Evolutionary conservation across 352 stramenopile genomes (phyloP).

Genomic region (Phytophthora hibernalis): DNA sequence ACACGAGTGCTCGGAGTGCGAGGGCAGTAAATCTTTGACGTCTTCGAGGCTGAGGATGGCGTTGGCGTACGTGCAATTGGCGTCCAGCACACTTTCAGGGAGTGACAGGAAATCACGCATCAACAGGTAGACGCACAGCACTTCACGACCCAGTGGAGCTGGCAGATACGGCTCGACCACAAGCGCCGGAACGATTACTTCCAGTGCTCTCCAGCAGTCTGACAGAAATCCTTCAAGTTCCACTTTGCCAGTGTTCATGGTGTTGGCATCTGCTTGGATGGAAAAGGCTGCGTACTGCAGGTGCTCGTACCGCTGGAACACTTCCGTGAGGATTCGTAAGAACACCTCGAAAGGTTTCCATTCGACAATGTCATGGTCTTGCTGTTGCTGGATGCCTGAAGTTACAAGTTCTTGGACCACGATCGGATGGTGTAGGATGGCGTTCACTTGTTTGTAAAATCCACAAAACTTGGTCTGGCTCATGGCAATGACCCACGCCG

Average conservation of each 20-base stretch:
- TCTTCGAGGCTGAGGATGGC: conserved; percentile 68
- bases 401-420: conserved; percentile 36
- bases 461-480: conserved; percentile 62
- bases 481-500: conserved; percentile 67
- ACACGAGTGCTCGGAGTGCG: conserved; percentile 48
- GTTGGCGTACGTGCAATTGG: conserved; percentile 62
- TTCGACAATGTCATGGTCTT: conserved; percentile 25
- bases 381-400: conserved; percentile 10
- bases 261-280: conserved; percentile 45
- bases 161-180: conserved; percentile 53
- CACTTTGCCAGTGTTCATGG: conserved; percentile 39
- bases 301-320: conserved; percentile 49
- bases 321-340: conserved; percentile 39
- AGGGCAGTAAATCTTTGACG: conserved; percentile 45
- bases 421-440: conserved; percentile 47
- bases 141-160: conserved; percentile 39
- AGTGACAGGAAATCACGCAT: conserved; percentile 65
- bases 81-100: conserved; percentile 52
- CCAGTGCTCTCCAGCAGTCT: conserved; percentile 54
- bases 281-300: conserved; percentile 51
- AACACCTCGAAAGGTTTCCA: conserved; percentile 66
- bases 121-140: conserved; percentile 54
- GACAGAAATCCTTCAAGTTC: conserved; percentile 58
- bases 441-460: conserved; percentile 53
- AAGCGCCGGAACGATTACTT: conserved; percentile 54